Evolutionary conservation across 2,329 filamentous ascomycete species (phyloP).

Genomic region (Penicillium brasilianum): DNA sequence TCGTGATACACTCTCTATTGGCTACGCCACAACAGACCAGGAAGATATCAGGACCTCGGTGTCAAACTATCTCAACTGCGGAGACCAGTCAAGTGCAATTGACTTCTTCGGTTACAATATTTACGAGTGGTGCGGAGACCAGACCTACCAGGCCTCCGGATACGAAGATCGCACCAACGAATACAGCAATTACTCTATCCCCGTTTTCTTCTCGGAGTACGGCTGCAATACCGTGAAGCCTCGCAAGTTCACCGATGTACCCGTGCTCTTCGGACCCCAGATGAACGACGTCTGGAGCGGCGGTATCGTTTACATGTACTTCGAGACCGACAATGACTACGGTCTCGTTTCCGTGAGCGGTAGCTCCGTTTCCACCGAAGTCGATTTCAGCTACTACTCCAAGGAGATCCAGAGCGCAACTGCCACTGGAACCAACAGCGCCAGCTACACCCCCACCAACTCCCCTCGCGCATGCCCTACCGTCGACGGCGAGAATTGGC

Average conservation of each 20-base stretch:
- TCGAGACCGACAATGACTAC: slow-evolving; percentile 87
- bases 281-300: slow-evolving; percentile 93
- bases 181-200: slow-evolving; percentile 87
- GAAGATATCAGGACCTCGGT: slow-evolving; percentile 78
- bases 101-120: slow-evolving; percentile 99
- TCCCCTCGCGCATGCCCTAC: slow-evolving; percentile 72
- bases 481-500: slow-evolving; percentile 67
- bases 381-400: slow-evolving; percentile 76
- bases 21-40: slow-evolving; percentile 96
- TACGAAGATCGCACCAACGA: slow-evolving; percentile 83
- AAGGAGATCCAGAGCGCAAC: slow-evolving; percentile 70
- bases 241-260: slow-evolving; percentile 85
- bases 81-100: slow-evolving; percentile 67
- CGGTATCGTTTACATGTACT: slow-evolving; percentile 99
- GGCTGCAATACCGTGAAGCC: slow-evolving; percentile 80
- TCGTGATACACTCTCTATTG: slow-evolving; percentile 76
- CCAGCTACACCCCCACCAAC: slow-evolving; percentile 73
- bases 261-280: slow-evolving; percentile 74
- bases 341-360: slow-evolving; percentile 68
- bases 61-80: slow-evolving; percentile 94
- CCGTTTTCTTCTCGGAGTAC: slow-evolving; percentile 98
- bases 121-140: slow-evolving; percentile 97
- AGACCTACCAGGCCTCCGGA: slow-evolving; percentile 74
- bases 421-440: slow-evolving; percentile 69
- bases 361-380: slow-evolving; percentile 66